A percentile compares a stretch with the other conserved stretches of the same genome.
These are phyloP conservation scores for Fusarium neocosmosporiellum DNA, from an alignment of 2,329 filamentous ascomycete genomes.

Conservation along the genomic window DNA sequence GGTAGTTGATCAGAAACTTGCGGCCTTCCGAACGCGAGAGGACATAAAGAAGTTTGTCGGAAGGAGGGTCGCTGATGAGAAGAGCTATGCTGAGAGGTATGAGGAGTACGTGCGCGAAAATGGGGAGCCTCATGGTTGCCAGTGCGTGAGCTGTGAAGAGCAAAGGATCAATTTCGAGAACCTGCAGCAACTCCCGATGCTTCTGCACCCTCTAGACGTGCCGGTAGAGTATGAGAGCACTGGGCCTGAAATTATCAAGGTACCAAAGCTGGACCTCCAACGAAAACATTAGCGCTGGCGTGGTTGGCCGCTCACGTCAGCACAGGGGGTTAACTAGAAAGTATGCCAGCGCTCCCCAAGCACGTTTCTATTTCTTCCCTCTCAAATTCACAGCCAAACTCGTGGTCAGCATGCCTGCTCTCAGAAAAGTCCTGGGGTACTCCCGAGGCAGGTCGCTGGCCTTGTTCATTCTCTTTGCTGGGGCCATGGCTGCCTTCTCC, in stretches of 20 bases:
- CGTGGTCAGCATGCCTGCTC: neutral
- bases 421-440: constrained; percentile 7
- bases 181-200: neutral
- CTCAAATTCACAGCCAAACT: neutral
- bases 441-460: neutral
- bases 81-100: neutral
- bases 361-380: neutral
- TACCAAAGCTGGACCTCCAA: no score
- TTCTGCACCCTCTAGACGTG: neutral
- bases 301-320: neutral
- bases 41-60: neutral
- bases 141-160: neutral
- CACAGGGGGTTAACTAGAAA: neutral
- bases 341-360: neutral
- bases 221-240: constrained; percentile 1
- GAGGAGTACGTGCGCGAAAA: neutral
- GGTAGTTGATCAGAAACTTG: neutral
- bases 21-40: neutral
- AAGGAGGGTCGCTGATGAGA: neutral
- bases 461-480: neutral
- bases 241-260: neutral
- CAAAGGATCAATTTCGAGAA: neutral
- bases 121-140: neutral
- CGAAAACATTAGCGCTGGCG: neutral
- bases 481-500: neutral